These are phyloP conservation scores for Drechslerella dactyloides DNA, from an alignment of 2,329 filamentous ascomycete genomes.

Conservation along the genomic window DNA sequence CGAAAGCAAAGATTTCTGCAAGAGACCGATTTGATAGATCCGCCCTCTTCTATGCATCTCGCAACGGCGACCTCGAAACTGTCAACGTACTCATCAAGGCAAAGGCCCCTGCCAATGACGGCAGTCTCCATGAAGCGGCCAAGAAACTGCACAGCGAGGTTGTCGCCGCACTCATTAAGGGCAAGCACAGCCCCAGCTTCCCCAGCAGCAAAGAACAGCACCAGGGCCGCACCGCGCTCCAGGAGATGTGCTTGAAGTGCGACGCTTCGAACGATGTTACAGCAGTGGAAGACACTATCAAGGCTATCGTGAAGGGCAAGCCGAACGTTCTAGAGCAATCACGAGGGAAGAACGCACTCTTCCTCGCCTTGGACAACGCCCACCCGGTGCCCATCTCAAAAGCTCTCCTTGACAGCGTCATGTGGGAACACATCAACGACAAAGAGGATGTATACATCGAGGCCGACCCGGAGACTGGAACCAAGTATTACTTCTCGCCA, in stretches of 20 bases:
- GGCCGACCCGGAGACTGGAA: constrained; percentile 7
- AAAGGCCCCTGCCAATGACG: constrained; percentile 18
- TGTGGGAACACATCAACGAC: constrained; percentile 35
- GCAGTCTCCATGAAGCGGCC: constrained; percentile 25
- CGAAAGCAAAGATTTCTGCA: constrained; percentile 2
- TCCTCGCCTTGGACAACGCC: constrained; percentile 30
- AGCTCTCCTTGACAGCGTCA: constrained; percentile 21
- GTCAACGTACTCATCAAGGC: constrained; percentile 15
- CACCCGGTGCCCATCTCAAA: constrained; percentile 23
- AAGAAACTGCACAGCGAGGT: constrained; percentile 21
- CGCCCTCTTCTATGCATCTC: constrained; percentile 24
- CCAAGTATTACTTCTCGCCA: constrained; percentile 21
- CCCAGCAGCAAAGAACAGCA: constrained; percentile 22
- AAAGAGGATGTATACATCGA: constrained; percentile 21
- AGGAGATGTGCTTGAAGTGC: constrained; percentile 23
- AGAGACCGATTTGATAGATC: constrained; percentile 22
- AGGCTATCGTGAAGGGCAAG: constrained; percentile 16
- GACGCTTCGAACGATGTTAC: constrained; percentile 9
- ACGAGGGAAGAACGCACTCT: constrained; percentile 17
- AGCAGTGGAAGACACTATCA: constrained; percentile 11
- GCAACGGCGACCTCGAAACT: constrained; percentile 12
- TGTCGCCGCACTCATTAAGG: constrained; percentile 10
- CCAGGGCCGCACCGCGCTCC: constrained; percentile 18
- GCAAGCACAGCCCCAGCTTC: constrained; percentile 21
- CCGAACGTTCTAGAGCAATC: constrained; percentile 22